Conservation (phyloP, 1,284 basidiomycete genomes). For the Cryptococcus sp. region DNA sequence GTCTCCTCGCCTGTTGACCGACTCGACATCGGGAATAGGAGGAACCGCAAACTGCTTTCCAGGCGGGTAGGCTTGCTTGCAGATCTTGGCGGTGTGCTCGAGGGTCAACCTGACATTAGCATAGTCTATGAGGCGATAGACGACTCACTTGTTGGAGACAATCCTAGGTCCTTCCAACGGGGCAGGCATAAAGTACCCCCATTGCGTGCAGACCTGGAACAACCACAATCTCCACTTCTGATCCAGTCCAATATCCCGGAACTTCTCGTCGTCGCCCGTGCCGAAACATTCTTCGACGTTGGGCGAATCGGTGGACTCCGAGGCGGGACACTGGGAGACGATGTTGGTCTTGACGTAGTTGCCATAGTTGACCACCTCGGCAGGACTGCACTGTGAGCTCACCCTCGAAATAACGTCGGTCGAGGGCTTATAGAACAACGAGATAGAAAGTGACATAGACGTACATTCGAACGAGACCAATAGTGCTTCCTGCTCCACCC, state of each 20-base stretch:
- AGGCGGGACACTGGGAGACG: slow-evolving; percentile 57
- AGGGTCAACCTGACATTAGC: slow-evolving; percentile 61
- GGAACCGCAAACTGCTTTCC: slow-evolving; percentile 72
- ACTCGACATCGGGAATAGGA: slow-evolving; percentile 64
- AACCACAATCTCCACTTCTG: slow-evolving; percentile 80
- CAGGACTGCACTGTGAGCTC: slow-evolving; percentile 24
- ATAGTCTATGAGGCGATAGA: background rate
- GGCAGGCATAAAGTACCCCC: slow-evolving; percentile 72
- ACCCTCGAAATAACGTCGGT: background rate
- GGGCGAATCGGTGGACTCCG: slow-evolving; percentile 30
- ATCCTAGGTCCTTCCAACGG: slow-evolving; percentile 39
- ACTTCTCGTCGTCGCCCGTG: slow-evolving; percentile 64
- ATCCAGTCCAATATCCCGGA: slow-evolving; percentile 57
- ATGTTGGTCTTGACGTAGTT: slow-evolving; percentile 65
- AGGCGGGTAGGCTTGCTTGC: slow-evolving; percentile 72
- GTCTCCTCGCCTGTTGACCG: slow-evolving; percentile 71
- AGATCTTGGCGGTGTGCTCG: slow-evolving; percentile 73
- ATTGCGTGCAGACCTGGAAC: slow-evolving; percentile 85
- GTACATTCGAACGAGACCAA: slow-evolving; percentile 36
- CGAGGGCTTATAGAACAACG: too few relatives aligned
- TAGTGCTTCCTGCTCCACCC: slow-evolving; percentile 25
- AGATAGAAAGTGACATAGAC: slow-evolving; percentile 2
- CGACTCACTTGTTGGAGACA: slow-evolving; percentile 28
- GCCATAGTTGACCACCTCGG: slow-evolving; percentile 66
- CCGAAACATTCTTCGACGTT: slow-evolving; percentile 76